Evolutionary conservation across 805 yeast species (phyloP), one percentile per base, ranked within the genome.

Genomic region (Lipomyces starkeyi): DNA sequence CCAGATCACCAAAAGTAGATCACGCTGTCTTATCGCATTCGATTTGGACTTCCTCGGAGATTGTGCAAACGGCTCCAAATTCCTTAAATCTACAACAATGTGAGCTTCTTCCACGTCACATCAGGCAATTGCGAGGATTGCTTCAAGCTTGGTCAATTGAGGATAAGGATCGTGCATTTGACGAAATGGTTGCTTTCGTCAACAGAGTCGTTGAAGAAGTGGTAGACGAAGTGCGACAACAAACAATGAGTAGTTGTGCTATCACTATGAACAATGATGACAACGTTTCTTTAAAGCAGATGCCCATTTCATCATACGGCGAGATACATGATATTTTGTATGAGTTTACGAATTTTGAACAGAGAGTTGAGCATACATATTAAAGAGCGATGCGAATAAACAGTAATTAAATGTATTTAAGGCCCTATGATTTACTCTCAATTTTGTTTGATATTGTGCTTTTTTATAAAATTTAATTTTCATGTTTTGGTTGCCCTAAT

Each of bases 71-170:
- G 3, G 1, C 47, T 3, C 47, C 47, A 40, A 40, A 11, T 4
- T 34, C 11, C 37, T 34, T 9, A 34, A 34, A 34, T 7, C 47
- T 40, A 40, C 47, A 40, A 7, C 47, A n/a, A 40, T 14, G 47
- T 14, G 47, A 13, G 47, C 47, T 40, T 40, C 47, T 40, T 40
- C 47, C 47, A 14, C n/a, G n/a, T 40, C 47, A 40, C n/a, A 11
- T 40, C n/a, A 14, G n/a, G 47, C 47, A 40, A 40, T 40, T 40
- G 47, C 47, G 47, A 40, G n/a, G 47, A 40, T 40, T 40, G 47
- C n/a, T 40, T 11, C 47, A 40, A 40, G 14, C 47, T 14, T 40
- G 47, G 47, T 6, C 47, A 40, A 14, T 14, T 40, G n/a, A 7
- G 6, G 47, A 40, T n/a, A 40, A 40, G 47, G 47, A 40, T 40